Conservation (phyloP, 2,329 filamentous ascomycete species). For the Epichloe aotearoae region DNA sequence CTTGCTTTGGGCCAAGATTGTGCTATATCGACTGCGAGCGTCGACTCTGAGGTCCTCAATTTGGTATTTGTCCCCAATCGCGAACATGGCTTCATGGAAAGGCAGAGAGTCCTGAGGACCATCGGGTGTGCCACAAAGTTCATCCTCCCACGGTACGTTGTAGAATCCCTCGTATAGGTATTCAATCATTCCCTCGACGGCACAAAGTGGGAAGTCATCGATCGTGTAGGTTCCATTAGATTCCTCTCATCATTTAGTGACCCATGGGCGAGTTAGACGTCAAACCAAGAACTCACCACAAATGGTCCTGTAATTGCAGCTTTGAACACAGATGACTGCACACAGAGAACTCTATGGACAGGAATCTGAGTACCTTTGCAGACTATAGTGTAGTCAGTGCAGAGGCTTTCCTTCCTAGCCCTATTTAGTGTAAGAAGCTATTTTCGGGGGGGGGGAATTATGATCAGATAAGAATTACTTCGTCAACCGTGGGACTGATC, state of each 20-base stretch:
- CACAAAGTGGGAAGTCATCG: not conserved
- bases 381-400: not conserved
- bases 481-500: not conserved
- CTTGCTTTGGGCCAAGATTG: fast-evolving
- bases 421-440: not conserved
- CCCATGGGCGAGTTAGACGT: not conserved
- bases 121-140: not conserved
- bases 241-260: not conserved
- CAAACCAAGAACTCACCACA: not conserved
- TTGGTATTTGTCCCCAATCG: not conserved
- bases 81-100: not conserved
- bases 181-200: not conserved
- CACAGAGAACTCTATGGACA: not conserved
- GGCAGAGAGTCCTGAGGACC: not conserved
- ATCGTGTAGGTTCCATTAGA: not conserved
- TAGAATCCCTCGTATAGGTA: not conserved
- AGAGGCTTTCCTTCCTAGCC: not conserved
- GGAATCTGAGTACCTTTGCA: not conserved
- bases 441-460: too few relatives aligned
- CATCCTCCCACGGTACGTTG: too few relatives aligned
- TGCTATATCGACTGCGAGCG: fast-evolving
- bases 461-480: not conserved
- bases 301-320: not conserved
- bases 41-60: not conserved
- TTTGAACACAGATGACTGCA: not conserved